A percentile compares a stretch with the other conserved stretches of the same genome.
Evolutionary conservation across 306 rosid genomes (phyloP).

Genomic region (Inga leiocalycina): DNA sequence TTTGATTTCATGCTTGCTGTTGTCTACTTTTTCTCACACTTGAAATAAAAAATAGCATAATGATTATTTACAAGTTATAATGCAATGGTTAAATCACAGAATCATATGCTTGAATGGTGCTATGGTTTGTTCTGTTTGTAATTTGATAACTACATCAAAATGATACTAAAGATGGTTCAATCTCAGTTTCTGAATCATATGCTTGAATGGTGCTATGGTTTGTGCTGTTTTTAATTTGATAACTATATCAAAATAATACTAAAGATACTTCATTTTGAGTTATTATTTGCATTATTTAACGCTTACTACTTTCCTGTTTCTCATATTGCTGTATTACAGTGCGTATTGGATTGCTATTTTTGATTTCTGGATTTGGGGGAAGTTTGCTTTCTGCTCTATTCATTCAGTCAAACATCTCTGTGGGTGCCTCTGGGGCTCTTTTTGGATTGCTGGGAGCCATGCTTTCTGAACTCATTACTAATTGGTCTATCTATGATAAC

Average conservation of each 20-base stretch:
- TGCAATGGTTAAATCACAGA: background rate
- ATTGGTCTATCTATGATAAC: constrained; percentile 83
- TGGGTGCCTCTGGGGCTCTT: constrained; percentile 98
- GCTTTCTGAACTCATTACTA: constrained; percentile 97
- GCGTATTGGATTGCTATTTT: constrained; percentile 74
- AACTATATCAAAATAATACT: constrained; percentile 10
- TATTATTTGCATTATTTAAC: constrained; percentile 7
- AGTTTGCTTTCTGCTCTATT: constrained; percentile 87
- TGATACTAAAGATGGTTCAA: background rate
- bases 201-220: too few relatives aligned
- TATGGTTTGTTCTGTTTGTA: background rate
- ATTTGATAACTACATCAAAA: constrained; percentile 1
- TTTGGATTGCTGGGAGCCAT: constrained; percentile 94
- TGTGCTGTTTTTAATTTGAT: background rate
- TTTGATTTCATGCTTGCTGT: background rate
- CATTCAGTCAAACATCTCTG: constrained; percentile 85
- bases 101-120: background rate
- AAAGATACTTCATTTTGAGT: constrained; percentile 20
- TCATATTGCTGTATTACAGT: constrained; percentile 48
- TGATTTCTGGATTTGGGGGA: constrained; percentile 93
- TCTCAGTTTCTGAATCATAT: background rate
- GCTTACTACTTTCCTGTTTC: constrained; percentile 23
- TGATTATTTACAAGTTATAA: background rate
- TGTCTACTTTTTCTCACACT: background rate
- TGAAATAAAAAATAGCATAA: background rate